Conservation (phyloP, 1,284 basidiomycete species). For the Ustilago vetiveriae region DNA sequence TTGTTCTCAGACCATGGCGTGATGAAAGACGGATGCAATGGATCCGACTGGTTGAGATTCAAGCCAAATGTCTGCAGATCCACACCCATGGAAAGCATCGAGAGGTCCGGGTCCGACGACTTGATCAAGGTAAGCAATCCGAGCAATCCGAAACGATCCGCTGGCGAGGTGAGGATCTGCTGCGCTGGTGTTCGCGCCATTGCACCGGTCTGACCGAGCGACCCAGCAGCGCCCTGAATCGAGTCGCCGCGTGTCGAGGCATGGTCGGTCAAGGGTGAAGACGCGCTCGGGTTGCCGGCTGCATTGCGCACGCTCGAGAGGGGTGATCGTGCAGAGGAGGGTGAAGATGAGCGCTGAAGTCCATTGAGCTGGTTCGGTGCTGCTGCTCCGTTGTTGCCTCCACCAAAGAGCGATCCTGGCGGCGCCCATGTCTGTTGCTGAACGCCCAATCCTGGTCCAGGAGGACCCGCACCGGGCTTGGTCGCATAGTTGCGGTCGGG, state of each 20-base stretch:
- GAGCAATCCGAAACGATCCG: slow-evolving; percentile 92
- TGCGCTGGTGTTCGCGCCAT: slow-evolving; percentile 78
- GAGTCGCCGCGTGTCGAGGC: slow-evolving; percentile 29
- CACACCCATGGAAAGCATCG: slow-evolving; percentile 85
- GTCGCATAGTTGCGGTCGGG: slow-evolving; percentile 57
- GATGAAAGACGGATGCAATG: slow-evolving; percentile 91
- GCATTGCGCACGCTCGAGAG: slow-evolving; percentile 39
- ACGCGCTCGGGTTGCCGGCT: slow-evolving; percentile 32
- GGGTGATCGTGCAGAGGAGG: slow-evolving; percentile 43
- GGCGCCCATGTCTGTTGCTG: slow-evolving; percentile 52
- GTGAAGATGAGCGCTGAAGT: slow-evolving; percentile 38
- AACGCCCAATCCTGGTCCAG: slow-evolving; percentile 35
- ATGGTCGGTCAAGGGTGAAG: slow-evolving; percentile 41
- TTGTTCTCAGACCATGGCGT: slow-evolving; percentile 94
- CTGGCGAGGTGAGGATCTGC: slow-evolving; percentile 90
- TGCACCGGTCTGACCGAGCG: slow-evolving; percentile 25
- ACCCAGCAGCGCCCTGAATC: slow-evolving; percentile 5
- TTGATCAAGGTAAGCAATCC: slow-evolving; percentile 91
- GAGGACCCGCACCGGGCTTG: slow-evolving; percentile 45
- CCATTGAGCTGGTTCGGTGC: slow-evolving; percentile 49
- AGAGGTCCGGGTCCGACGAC: slow-evolving; percentile 86
- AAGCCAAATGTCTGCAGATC: slow-evolving; percentile 92
- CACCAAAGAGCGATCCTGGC: slow-evolving; percentile 36
- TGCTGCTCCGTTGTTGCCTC: slow-evolving; percentile 11
- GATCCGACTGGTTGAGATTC: slow-evolving; percentile 84